Evolutionary conservation across 2,329 filamentous ascomycete genomes (phyloP), one percentile per base, ranked within the genome.

Genomic region (Shiraia bambusicola): DNA sequence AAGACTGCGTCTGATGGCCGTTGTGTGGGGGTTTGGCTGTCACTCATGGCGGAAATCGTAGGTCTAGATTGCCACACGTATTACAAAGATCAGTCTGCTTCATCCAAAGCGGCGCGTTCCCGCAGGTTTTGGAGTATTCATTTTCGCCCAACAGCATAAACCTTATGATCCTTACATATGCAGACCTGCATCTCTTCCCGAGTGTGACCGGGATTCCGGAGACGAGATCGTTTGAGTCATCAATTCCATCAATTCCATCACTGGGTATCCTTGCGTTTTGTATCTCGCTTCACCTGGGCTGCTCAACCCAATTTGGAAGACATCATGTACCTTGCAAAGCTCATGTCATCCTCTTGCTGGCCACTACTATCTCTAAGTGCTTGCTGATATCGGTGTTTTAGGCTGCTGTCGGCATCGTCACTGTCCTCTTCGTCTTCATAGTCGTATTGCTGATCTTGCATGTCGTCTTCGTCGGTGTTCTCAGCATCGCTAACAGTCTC

Each of bases 301-400:
- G 24, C 40, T 69, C 63, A 69, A 27, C 59, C 58, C 40, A 65
- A 56, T 25, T 66, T 68, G 28, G 65, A 62, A 48, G 62, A 59
- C 29, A 66, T 59, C 47, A 78, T 53, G 49, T 78, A 79, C 51
- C 76, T 67, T 16, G 73, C 69, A 57, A 80, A 77, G 50, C 75
- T 78, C 47, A 74, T 67, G 45, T 79, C 77, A 33, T 75, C 67
- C 40, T 72, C 70, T 9, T 68, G 66, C 13, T 62, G 62, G 10
- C 52, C 58, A 33, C 59, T 59, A 30, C 65, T 68, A 15, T 80
- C 79, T 27, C 77, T 75, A 58, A 94, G 74, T 0, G 90, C 88
- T 30, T 87, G 79, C 63, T 87, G 79, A 65, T 96, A 97, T 50
- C 89, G 77, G 35, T 81, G 75, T 61, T 87, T 82, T 33, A 95